Base-by-base conservation (phyloP, 148 eudicot species). In the Nepenthes gracilis region DNA sequence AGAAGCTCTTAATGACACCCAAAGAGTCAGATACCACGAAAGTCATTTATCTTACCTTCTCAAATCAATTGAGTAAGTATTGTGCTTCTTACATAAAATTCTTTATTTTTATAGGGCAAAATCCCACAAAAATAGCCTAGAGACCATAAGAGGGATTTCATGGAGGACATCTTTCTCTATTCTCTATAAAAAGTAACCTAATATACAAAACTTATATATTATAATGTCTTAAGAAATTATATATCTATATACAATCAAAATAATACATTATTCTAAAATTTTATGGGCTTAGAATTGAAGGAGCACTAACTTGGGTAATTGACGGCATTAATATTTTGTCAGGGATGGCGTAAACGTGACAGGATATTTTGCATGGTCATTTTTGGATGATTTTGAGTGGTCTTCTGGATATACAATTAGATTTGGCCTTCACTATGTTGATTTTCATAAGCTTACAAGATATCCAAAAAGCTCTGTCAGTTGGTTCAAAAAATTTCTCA, bases 351-450 rank as follows among this genome's bases (percentile, higher is more conserved):
- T 67, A 7, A 48, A 70, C 33, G 64, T 75, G 61, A 66, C 36
- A 60, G 78, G 78, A 14, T 70, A 70, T 34, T 70, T 70, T 50
- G 71, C 68, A 45, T 75, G 78, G 74, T 62, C 78, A 35, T 59
- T 75, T 35, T 33, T 75, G 58, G 78, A 75, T 40, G 50, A 70
- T 47, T 75, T 75, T 23, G 75, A 75, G 47, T 75, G 75, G 78
- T 11, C 9, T 1, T 47, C 62, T 5, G 75, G 75, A 23, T 75
- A 58, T 57, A 66, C 55, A 0, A 43, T 70, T 34, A 55, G 78
- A 7, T 75, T 66, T 58, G 78, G 74, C 47, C 36, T 75, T 54
- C 15, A 54, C n/a, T 75, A 65, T 37, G 70, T 75, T n/a, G 70
- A 75, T 43, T 70, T 57, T 55, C 54, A 49, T 33, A 33, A 61